phyloP scores from a whole-genome alignment of 1,139 yeast species.

The Diutina catenulata region DNA sequence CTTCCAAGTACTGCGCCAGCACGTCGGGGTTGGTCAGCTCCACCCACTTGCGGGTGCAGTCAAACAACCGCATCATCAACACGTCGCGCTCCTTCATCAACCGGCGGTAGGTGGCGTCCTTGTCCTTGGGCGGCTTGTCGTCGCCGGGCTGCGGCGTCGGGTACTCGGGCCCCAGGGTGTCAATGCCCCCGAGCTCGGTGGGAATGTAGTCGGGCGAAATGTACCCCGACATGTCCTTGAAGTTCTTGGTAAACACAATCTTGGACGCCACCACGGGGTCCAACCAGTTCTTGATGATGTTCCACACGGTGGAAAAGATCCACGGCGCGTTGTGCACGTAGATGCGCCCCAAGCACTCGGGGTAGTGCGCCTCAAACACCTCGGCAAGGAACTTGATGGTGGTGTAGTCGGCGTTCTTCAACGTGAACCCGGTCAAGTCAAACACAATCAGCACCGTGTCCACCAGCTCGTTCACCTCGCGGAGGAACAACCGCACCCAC shows the following conservation, averaged over 20 bases:
- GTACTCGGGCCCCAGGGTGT: conserved; percentile 42
- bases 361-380: conserved; percentile 80
- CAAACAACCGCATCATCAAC: conserved; percentile 36
- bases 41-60: conserved; percentile 55
- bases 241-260: conserved; percentile 56
- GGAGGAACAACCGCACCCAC: conserved; percentile 47
- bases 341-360: conserved; percentile 68
- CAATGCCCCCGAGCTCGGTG: conserved; percentile 54
- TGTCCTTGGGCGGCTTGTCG: conserved; percentile 15
- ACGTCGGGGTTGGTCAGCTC: conserved; percentile 34
- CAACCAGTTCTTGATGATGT: conserved; percentile 71
- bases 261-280: conserved; percentile 84
- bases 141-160: conserved; percentile 31
- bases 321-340: conserved; percentile 85
- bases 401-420: conserved; percentile 73
- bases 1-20: conserved; percentile 28
- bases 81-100: conserved; percentile 30
- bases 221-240: conserved; percentile 45
- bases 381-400: conserved; percentile 71
- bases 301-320: conserved; percentile 83
- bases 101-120: conserved; percentile 22
- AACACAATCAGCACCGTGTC: conserved; percentile 68
- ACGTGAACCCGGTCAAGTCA: conserved; percentile 63
- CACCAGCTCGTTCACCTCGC: conserved; percentile 28
- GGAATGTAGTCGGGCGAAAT: conserved; percentile 47